Evolutionary conservation across 2,329 filamentous ascomycete species (phyloP).

Genomic region (Whalleya microplaca): DNA sequence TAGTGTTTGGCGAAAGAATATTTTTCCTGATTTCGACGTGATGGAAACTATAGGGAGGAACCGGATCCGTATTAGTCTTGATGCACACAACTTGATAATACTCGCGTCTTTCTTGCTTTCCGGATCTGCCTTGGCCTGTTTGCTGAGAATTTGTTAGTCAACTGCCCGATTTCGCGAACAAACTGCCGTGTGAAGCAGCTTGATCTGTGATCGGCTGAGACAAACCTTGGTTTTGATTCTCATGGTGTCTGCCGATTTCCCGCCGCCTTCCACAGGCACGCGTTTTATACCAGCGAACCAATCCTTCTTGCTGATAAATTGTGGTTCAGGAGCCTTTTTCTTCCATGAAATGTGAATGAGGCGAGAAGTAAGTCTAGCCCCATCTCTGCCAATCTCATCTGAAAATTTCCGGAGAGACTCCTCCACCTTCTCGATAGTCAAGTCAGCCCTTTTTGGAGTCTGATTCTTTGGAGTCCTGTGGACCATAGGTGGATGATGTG

Average conservation of each 20-base stretch:
- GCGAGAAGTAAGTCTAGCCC: constrained; percentile 48
- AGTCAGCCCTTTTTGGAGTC: constrained; percentile 42
- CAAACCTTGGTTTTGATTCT: constrained; percentile 56
- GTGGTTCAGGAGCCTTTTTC: constrained; percentile 42
- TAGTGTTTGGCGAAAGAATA: constrained; percentile 62
- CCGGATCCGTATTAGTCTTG: constrained; percentile 54
- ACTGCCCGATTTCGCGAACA: background rate
- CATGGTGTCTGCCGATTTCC: constrained; percentile 46
- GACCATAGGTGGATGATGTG: constrained; percentile 16
- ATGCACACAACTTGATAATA: constrained; percentile 49
- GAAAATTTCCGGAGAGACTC: constrained; percentile 44
- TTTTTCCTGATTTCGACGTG: constrained; percentile 64
- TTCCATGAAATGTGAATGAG: constrained; percentile 51
- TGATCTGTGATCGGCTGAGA: background rate
- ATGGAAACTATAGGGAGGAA: constrained; percentile 62
- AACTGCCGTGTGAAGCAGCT: background rate
- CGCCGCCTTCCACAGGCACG: constrained; percentile 34
- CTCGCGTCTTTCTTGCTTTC: constrained; percentile 50
- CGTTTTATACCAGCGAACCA: constrained; percentile 51
- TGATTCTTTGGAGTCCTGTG: constrained; percentile 37
- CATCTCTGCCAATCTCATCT: constrained; percentile 49
- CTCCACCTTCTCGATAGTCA: constrained; percentile 50
- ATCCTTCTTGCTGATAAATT: constrained; percentile 48
- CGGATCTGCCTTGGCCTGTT: constrained; percentile 42
- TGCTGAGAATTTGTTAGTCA: constrained; percentile 38